These are phyloP conservation scores for Crithidia bombi DNA, from an alignment of 208 protist species.

Conservation along the genomic window DNA sequence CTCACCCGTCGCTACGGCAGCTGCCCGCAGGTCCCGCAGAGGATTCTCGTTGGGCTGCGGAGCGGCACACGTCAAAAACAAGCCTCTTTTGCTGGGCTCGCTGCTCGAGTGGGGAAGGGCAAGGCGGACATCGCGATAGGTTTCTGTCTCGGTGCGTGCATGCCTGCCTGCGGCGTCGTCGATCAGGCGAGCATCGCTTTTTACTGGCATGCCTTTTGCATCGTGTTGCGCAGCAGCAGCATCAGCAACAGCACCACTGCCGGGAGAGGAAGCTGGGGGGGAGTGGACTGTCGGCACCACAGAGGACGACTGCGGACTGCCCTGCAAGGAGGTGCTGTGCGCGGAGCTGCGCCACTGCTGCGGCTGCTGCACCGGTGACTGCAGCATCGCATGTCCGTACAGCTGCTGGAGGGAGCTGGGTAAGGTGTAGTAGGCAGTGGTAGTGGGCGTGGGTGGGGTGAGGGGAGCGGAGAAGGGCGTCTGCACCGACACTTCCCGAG, in stretches of 20 bases:
- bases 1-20: not conserved
- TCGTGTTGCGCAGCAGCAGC: not conserved
- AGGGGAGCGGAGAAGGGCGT: not conserved
- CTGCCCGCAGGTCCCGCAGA: not conserved
- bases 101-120: not conserved
- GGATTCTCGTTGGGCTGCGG: not conserved
- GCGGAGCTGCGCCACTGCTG: not conserved
- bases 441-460: not conserved
- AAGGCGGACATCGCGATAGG: not conserved
- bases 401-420: conserved; percentile 20
- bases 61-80: not conserved
- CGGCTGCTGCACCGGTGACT: too few relatives aligned
- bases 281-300: not conserved
- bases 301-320: not conserved
- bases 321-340: not conserved
- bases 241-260: not conserved
- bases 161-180: conserved; percentile 1
- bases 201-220: not conserved
- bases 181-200: not conserved
- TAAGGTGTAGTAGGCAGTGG: not conserved
- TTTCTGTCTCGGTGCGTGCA: conserved; percentile 6
- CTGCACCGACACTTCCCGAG: conserved; percentile 3
- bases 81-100: not conserved
- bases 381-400: too few relatives aligned
- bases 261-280: not conserved